Conservation (phyloP, 2,329 filamentous ascomycete species). For the Cladosporium phlei region DNA sequence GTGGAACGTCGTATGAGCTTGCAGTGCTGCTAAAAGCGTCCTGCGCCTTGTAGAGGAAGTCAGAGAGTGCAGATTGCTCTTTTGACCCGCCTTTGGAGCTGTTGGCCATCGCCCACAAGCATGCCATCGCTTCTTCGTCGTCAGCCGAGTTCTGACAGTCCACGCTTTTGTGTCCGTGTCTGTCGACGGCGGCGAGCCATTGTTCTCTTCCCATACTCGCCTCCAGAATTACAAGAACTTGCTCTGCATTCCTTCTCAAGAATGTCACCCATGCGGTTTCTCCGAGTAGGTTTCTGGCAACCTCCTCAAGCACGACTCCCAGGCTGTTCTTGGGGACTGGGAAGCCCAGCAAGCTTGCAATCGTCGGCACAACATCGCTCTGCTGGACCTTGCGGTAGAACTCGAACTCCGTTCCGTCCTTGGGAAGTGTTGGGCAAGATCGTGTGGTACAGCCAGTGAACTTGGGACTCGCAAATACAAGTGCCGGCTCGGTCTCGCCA, state of each 20-base stretch:
- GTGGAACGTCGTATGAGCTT: conserved; percentile 78
- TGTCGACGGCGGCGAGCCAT: not conserved
- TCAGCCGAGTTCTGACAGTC: conserved; percentile 6
- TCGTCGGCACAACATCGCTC: conserved; percentile 85
- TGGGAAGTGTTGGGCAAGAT: conserved; percentile 52
- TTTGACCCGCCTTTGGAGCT: conserved; percentile 17
- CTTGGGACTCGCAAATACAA: conserved; percentile 87
- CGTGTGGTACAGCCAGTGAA: not conserved
- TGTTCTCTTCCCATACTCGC: conserved; percentile 56
- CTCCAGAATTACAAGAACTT: conserved; percentile 72
- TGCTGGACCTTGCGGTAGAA: conserved; percentile 87
- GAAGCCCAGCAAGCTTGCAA: conserved; percentile 81
- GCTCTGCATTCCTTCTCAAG: conserved; percentile 59
- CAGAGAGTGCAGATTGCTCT: conserved; percentile 13
- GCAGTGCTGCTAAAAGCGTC: conserved; percentile 80
- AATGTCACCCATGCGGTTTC: not conserved
- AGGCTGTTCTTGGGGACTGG: conserved; percentile 86
- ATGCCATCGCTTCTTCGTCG: conserved; percentile 22
- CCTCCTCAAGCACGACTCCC: conserved; percentile 41
- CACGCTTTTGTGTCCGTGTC: not conserved
- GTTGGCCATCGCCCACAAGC: conserved; percentile 17
- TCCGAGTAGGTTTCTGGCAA: conserved; percentile 56
- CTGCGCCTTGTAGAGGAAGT: conserved; percentile 70
- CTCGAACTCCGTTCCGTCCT: conserved; percentile 61
- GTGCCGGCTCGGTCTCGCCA: conserved; percentile 87